These are phyloP conservation scores for Gossypium thurberi DNA, from an alignment of 345 rosid genomes.

Conservation along the genomic window DNA sequence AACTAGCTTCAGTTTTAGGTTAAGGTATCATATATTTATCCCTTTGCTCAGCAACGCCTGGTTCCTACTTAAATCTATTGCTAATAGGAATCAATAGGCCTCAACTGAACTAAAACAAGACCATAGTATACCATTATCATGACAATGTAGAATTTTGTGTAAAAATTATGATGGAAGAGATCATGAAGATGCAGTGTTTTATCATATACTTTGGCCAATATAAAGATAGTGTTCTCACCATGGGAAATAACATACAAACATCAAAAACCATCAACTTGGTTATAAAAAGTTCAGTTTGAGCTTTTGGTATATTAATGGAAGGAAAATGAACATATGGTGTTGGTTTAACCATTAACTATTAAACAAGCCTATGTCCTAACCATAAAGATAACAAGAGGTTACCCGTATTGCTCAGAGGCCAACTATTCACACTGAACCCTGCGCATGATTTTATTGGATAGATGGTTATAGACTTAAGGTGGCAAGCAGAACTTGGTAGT, in stretches of 20 bases:
- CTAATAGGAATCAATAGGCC: neutral
- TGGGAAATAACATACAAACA: neutral
- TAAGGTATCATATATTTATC: neutral
- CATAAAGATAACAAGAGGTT: slow-evolving; percentile 16
- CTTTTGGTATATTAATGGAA: neutral
- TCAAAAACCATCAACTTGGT: neutral
- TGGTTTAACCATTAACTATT: neutral
- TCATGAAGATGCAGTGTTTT: neutral
- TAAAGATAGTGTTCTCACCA: neutral
- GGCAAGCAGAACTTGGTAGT: slow-evolving; percentile 21
- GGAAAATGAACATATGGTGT: neutral
- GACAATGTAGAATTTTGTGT: neutral
- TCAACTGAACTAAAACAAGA: neutral
- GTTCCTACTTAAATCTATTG: neutral
- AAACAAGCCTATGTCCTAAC: neutral
- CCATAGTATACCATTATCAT: neutral
- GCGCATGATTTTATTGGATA: slow-evolving; percentile 91
- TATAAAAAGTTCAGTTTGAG: neutral
- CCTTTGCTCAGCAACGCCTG: neutral
- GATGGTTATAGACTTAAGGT: slow-evolving; percentile 57
- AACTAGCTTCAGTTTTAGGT: neutral
- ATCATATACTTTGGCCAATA: neutral
- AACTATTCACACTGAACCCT: slow-evolving; percentile 68
- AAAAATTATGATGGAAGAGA: neutral
- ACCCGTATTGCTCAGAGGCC: slow-evolving; percentile 93